Conservation (phyloP, 2,329 filamentous ascomycete species). For the Fusarium neocosmosporiellum region DNA sequence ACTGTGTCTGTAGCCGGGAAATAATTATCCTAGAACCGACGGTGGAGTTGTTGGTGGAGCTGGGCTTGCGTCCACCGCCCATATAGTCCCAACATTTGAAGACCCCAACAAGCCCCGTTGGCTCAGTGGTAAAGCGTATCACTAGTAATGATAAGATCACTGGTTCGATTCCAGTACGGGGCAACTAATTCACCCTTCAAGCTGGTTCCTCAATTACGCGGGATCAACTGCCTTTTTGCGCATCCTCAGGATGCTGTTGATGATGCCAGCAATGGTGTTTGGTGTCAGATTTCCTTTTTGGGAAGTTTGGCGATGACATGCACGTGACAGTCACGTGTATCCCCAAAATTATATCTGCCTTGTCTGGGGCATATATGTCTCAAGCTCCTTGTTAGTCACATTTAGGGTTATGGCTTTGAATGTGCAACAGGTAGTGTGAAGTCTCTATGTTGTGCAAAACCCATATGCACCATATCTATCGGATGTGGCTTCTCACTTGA, state of each 20-base stretch:
- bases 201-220: not conserved
- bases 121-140: constrained; percentile 28
- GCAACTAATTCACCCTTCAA: not conserved
- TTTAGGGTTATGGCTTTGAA: not conserved
- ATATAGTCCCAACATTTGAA: not conserved
- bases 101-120: constrained; percentile 9
- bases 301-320: not conserved
- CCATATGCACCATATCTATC: not conserved
- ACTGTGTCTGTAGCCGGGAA: not conserved
- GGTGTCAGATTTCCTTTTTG: not conserved
- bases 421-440: not conserved
- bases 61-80: not conserved
- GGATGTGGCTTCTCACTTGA: not conserved
- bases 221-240: not conserved
- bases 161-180: constrained; percentile 26
- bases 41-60: not conserved
- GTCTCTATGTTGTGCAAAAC: too few species aligned
- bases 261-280: not conserved
- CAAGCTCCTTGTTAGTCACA: not conserved
- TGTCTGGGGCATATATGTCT: not conserved
- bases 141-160: constrained; percentile 28
- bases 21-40: not conserved
- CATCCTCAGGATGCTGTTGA: not conserved
- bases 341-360: not conserved
- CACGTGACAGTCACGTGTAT: not conserved